phyloP scores from a whole-genome alignment of 495 filamentous ascomycete genomes.

The Aspergillus bertholletiae region DNA sequence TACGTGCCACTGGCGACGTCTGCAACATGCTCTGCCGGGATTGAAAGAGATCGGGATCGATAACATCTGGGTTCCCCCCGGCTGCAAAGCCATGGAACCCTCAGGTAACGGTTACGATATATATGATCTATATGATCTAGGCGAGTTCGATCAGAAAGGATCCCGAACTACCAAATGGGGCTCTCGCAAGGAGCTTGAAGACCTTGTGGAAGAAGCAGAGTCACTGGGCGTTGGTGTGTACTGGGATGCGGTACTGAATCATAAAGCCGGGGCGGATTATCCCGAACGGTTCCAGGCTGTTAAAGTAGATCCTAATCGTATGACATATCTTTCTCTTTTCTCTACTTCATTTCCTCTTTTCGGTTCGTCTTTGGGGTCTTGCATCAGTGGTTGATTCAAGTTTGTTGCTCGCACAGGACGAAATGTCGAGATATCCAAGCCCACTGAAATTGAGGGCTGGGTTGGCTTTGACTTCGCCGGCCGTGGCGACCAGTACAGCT shows the following conservation, averaged over 20 bases:
- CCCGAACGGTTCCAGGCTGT: slow-evolving; percentile 57
- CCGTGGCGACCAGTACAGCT: slow-evolving; percentile 55
- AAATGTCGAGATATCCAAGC: slow-evolving; percentile 47
- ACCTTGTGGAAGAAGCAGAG: slow-evolving; percentile 46
- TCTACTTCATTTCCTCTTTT: neutral
- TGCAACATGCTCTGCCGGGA: slow-evolving; percentile 49
- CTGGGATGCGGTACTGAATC: slow-evolving; percentile 76
- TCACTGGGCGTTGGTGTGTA: slow-evolving; percentile 55
- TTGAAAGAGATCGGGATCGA: slow-evolving; percentile 60
- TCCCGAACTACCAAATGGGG: slow-evolving; percentile 65
- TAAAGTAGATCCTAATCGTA: slow-evolving; percentile 56
- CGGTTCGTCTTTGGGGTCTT: neutral
- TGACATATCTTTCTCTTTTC: slow-evolving; percentile 11
- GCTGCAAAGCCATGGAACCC: slow-evolving; percentile 63
- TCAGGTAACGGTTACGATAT: slow-evolving; percentile 70
- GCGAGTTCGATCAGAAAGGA: slow-evolving; percentile 75
- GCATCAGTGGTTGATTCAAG: neutral
- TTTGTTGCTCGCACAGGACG: too few relatives aligned
- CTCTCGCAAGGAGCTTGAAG: slow-evolving; percentile 56
- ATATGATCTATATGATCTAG: slow-evolving; percentile 73
- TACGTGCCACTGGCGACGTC: slow-evolving; percentile 59
- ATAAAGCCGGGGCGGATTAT: slow-evolving; percentile 69
- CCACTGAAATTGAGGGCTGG: slow-evolving; percentile 66
- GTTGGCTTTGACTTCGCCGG: slow-evolving; percentile 64
- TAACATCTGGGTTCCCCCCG: slow-evolving; percentile 70